These are phyloP conservation scores for Huiozyma sinensis DNA, from an alignment of 805 yeast genomes.

Conservation along the genomic window DNA sequence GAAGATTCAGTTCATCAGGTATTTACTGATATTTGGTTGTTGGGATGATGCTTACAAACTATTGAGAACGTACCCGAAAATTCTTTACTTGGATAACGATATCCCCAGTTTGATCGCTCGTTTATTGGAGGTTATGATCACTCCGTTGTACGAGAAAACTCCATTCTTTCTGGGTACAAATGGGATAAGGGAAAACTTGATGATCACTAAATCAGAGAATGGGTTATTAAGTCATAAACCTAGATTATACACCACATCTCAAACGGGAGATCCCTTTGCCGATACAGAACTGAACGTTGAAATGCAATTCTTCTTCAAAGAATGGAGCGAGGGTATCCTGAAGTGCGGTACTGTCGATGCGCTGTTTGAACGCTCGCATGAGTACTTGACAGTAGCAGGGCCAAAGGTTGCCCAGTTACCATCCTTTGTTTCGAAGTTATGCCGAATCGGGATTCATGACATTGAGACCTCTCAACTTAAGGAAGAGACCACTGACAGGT, in stretches of 20 bases:
- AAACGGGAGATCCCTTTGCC: constrained; percentile 10
- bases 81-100: constrained; percentile 44
- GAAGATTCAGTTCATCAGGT: constrained; percentile 40
- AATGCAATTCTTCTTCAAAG: constrained; percentile 34
- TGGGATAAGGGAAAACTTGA: background rate
- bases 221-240: constrained; percentile 12
- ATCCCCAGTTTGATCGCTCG: constrained; percentile 39
- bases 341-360: constrained; percentile 31
- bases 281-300: constrained; percentile 8
- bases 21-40: constrained; percentile 48
- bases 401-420: constrained; percentile 41
- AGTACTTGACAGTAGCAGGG: constrained; percentile 44
- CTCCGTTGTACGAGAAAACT: constrained; percentile 30
- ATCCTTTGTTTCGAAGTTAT: constrained; percentile 42
- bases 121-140: constrained; percentile 38
- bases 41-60: constrained; percentile 52
- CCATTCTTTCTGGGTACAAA: background rate
- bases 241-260: constrained; percentile 8
- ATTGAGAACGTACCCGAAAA: constrained; percentile 49
- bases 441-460: constrained; percentile 44
- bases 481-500: constrained; percentile 15
- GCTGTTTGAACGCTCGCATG: constrained; percentile 37
- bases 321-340: constrained; percentile 40
- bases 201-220: constrained; percentile 8
- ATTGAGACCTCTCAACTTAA: constrained; percentile 16